These are phyloP conservation scores for Candida alai DNA, from an alignment of 805 yeast genomes.

Conservation along the genomic window DNA sequence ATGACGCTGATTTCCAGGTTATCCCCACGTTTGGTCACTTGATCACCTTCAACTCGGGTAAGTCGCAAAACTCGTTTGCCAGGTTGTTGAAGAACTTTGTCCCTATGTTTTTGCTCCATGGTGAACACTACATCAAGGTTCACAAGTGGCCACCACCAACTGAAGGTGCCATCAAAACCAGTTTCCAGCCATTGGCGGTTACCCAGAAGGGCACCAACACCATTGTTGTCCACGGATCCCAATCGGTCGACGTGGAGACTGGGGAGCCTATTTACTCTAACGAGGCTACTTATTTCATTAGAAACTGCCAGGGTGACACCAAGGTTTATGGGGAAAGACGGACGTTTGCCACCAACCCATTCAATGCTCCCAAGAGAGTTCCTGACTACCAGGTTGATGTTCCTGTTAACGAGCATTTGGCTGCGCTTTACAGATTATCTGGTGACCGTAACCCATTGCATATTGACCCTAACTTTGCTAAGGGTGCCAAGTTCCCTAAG, in stretches of 20 bases:
- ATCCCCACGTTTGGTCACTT: constrained; percentile 89
- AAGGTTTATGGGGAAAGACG: constrained; percentile 46
- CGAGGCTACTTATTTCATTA: constrained; percentile 79
- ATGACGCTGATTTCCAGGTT: constrained; percentile 71
- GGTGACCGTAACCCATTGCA: constrained; percentile 96
- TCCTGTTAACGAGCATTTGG: constrained; percentile 66
- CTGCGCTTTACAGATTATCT: constrained; percentile 84
- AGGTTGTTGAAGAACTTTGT: constrained; percentile 74
- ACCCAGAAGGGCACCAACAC: constrained; percentile 86
- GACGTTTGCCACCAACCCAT: constrained; percentile 58
- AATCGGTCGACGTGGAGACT: constrained; percentile 62
- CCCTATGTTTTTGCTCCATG: constrained; percentile 87
- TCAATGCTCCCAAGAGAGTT: constrained; percentile 54
- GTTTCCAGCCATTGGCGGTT: constrained; percentile 65
- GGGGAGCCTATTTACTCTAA: constrained; percentile 73
- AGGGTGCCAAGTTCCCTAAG: constrained; percentile 74
- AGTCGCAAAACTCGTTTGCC: constrained; percentile 54
- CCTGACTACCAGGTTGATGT: constrained; percentile 67
- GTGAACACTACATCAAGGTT: constrained; percentile 87
- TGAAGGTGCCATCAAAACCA: constrained; percentile 58
- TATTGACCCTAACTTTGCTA: constrained; percentile 88
- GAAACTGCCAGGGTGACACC: constrained; percentile 64
- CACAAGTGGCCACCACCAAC: constrained; percentile 76
- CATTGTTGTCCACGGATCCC: constrained; percentile 66
- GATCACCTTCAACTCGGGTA: constrained; percentile 68